phyloP scores from a whole-genome alignment of 352 stramenopile species.

The Pythium scleroteichum region DNA sequence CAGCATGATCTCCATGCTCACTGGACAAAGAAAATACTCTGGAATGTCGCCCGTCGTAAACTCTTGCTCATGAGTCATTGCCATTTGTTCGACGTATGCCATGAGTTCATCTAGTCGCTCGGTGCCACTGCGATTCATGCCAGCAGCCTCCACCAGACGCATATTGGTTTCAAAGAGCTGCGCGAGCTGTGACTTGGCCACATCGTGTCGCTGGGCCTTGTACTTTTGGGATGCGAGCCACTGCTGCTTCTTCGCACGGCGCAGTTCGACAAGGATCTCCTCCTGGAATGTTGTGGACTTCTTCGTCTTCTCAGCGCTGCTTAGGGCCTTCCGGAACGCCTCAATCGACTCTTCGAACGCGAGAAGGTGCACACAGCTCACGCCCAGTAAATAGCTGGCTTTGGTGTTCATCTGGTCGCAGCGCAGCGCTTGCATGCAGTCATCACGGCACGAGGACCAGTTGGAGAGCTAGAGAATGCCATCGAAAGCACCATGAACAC shows the following conservation, averaged over 20 bases:
- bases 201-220: slow-evolving; percentile 41
- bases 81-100: slow-evolving; percentile 63
- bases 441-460: slow-evolving; percentile 62
- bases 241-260: slow-evolving; percentile 62
- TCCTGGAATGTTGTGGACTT: slow-evolving; percentile 56
- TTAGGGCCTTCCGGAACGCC: slow-evolving; percentile 51
- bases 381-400: slow-evolving; percentile 72
- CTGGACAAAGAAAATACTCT: slow-evolving; percentile 79
- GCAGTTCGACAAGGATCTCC: slow-evolving; percentile 61
- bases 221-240: slow-evolving; percentile 53
- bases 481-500: background rate
- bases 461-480: slow-evolving; percentile 43
- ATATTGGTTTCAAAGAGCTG: slow-evolving; percentile 30
- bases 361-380: slow-evolving; percentile 50
- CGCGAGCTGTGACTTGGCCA: slow-evolving; percentile 41
- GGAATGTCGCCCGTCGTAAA: slow-evolving; percentile 60
- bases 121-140: slow-evolving; percentile 5
- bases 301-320: slow-evolving; percentile 54
- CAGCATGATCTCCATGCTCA: slow-evolving; percentile 85
- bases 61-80: slow-evolving; percentile 40
- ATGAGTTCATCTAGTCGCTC: slow-evolving; percentile 51
- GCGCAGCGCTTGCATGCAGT: slow-evolving; percentile 57
- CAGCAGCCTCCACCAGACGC: slow-evolving; percentile 11
- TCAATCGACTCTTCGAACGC: slow-evolving; percentile 53
- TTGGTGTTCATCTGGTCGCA: slow-evolving; percentile 72